phyloP scores from a whole-genome alignment of 257 asterid species.

The Solanum neorickii region DNA sequence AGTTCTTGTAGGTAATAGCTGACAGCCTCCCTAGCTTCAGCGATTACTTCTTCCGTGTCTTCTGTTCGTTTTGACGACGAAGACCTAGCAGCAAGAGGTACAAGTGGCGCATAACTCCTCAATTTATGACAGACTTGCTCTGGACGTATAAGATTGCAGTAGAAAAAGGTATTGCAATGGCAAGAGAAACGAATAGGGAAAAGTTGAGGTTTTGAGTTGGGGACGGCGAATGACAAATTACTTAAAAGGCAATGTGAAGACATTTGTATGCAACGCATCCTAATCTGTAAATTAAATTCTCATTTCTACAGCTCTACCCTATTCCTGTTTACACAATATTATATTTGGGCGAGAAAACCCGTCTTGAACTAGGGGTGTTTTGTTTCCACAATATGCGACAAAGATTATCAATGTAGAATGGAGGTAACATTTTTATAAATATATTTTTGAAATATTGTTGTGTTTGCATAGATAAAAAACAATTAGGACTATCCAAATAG shows the following conservation, averaged over 20 bases:
- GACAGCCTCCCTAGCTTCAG: slow-evolving; percentile 56
- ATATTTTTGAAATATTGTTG: no score
- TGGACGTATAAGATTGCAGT: neutral
- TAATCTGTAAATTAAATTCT: neutral
- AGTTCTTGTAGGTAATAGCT: slow-evolving; percentile 35
- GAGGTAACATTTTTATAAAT: neutral
- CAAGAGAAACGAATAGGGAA: neutral
- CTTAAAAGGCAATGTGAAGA: neutral
- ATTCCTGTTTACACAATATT: neutral
- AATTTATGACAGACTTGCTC: neutral
- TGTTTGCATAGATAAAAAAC: no score
- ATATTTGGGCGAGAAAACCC: neutral
- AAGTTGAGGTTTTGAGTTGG: neutral
- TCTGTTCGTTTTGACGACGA: neutral
- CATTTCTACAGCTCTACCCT: neutral
- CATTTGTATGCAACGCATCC: neutral
- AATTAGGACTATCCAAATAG: no score
- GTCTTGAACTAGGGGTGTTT: neutral
- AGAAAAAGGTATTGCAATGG: neutral
- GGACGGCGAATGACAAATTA: neutral
- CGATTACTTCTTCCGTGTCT: neutral
- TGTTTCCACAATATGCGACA: neutral
- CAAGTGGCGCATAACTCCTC: neutral
- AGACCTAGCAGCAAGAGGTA: slow-evolving; percentile 2
- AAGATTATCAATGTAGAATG: neutral